Percentiles rank a stretch among this genome's conserved stretches.
Evolutionary conservation across 495 filamentous ascomycete genomes (phyloP).

Genomic region (Penicillium herquei): DNA sequence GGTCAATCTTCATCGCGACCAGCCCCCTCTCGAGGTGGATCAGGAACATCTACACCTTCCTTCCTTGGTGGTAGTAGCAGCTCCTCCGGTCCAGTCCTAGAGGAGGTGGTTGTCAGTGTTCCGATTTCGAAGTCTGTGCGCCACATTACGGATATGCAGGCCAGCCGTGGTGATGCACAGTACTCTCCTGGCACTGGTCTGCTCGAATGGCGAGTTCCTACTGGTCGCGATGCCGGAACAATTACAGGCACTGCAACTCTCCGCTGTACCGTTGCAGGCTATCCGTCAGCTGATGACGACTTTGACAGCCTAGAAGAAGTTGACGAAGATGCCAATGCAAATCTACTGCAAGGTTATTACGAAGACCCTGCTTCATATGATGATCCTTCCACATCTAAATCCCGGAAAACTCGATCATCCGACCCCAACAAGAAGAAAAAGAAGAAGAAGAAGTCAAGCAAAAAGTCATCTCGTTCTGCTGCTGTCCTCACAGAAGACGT

Average conservation of each 20-base stretch:
- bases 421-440: constrained; percentile 42
- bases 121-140: constrained; percentile 79
- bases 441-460: constrained; percentile 42
- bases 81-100: constrained; percentile 57
- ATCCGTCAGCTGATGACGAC: constrained; percentile 48
- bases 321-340: constrained; percentile 38
- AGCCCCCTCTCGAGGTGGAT: constrained; percentile 35
- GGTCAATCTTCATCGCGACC: constrained; percentile 36
- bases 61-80: constrained; percentile 57
- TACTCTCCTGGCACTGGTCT: constrained; percentile 68
- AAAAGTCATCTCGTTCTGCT: constrained; percentile 34
- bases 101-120: constrained; percentile 77
- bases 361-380: constrained; percentile 49
- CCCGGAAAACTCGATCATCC: constrained; percentile 19
- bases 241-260: constrained; percentile 68
- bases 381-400: constrained; percentile 22
- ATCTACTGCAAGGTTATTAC: constrained; percentile 53
- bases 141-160: constrained; percentile 81
- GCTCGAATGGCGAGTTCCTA: constrained; percentile 82
- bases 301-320: constrained; percentile 53
- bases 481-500: constrained; percentile 28
- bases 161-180: constrained; percentile 79
- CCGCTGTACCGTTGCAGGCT: constrained; percentile 75
- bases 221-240: constrained; percentile 57
- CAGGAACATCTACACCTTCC: constrained; percentile 59